Percentiles rank a stretch among this genome's conserved stretches.
Evolutionary conservation across 495 filamentous ascomycete genomes (phyloP).

Genomic region (Penicillium silybi): DNA sequence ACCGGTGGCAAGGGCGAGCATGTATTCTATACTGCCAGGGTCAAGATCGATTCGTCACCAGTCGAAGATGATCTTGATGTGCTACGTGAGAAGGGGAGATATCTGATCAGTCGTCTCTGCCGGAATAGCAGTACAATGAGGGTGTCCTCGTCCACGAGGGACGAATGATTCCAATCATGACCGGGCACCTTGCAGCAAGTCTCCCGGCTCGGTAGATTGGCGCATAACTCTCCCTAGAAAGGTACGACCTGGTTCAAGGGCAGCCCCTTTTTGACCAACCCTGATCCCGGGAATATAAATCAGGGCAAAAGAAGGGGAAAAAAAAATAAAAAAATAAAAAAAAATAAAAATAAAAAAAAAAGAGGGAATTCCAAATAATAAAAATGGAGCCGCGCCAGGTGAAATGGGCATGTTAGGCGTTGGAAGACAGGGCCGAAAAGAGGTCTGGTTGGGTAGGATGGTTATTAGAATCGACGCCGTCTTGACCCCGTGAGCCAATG

Average conservation of each 20-base stretch:
- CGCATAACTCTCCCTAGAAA: conserved; percentile 4
- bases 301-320: too few species aligned
- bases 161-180: conserved; percentile 26
- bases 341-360: too few species aligned
- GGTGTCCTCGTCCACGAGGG: conserved; percentile 25
- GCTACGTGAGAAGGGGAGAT: neutral
- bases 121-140: neutral
- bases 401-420: neutral
- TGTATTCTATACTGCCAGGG: neutral
- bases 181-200: conserved; percentile 25
- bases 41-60: neutral
- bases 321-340: too few species aligned
- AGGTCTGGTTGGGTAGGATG: conserved; percentile 10
- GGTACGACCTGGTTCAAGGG: conserved; percentile 7
- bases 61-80: conserved; percentile 6
- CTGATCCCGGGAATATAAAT: neutral
- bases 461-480: conserved; percentile 24
- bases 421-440: neutral
- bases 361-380: too few species aligned
- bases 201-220: conserved; percentile 11
- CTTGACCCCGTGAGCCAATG: conserved; percentile 14
- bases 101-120: conserved; percentile 11
- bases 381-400: neutral
- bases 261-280: conserved; percentile 11
- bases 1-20: neutral